Percentiles rank a stretch among this genome's conserved stretches.
Evolutionary conservation across 2,329 filamentous ascomycete species (phyloP).

Genomic region (Epichloe hybrida): DNA sequence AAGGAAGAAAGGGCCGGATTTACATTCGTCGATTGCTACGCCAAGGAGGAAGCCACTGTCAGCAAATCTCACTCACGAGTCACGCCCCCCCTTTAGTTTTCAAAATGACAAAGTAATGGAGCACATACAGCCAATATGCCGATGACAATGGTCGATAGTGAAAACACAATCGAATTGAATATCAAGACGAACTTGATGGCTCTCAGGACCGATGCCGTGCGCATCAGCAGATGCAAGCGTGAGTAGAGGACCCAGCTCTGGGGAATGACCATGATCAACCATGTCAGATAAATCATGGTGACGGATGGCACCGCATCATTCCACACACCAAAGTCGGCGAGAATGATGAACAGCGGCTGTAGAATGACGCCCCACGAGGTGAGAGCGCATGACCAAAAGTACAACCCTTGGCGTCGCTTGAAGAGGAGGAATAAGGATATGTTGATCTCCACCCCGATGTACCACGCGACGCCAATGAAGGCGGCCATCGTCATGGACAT

Average conservation of each 20-base stretch:
- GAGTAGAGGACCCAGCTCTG: constrained; percentile 48
- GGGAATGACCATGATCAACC: constrained; percentile 36
- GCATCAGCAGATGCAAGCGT: constrained; percentile 42
- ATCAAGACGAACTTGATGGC: constrained; percentile 43
- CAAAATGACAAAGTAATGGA: not conserved
- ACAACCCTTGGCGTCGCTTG: constrained; percentile 16
- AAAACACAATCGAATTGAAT: constrained; percentile 36
- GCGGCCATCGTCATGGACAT: constrained; percentile 22
- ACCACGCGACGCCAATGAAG: constrained; percentile 22
- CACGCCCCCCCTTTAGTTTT: not conserved
- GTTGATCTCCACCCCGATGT: constrained; percentile 17
- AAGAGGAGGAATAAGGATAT: constrained; percentile 18
- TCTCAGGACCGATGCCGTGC: constrained; percentile 31
- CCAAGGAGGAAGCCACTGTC: not conserved
- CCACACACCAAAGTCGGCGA: constrained; percentile 20
- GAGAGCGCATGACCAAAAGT: constrained; percentile 21
- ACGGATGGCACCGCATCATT: constrained; percentile 7
- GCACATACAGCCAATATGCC: constrained; percentile 33
- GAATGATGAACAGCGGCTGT: constrained; percentile 28
- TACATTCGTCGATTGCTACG: constrained; percentile 14
- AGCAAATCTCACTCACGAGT: not conserved
- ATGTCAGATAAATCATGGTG: constrained; percentile 10
- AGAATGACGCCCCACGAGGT: constrained; percentile 16
- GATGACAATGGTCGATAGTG: constrained; percentile 38
- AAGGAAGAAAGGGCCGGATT: constrained; percentile 11